Evolutionary conservation across 495 filamentous ascomycete genomes (phyloP), one percentile per base, ranked within the genome.

Genomic region (Penicillium verhagenii): DNA sequence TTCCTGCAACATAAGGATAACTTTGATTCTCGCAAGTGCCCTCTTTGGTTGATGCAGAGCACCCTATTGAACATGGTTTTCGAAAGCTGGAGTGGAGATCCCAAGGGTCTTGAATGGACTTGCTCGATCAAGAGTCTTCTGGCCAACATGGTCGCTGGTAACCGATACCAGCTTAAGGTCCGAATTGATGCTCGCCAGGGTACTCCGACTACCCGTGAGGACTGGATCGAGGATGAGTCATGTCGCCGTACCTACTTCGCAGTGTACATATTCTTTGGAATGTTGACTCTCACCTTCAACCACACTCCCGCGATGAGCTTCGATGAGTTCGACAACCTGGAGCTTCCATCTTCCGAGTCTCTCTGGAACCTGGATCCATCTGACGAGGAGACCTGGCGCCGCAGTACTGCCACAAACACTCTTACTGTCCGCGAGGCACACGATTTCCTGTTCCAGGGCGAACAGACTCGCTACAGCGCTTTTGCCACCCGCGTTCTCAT

Each of bases 201-300:
- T 45, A 79, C 79, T 24, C 79, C 79, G 54, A 89, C 91, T 8
- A 89, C 81, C 43, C 88, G 92, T 33, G 85, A 91, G 49, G 90
- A 97, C 66, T 98, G 94, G 94, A 86, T 97, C 53, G 91, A 94
- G 65, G 94, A 98, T 65, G 94, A 98, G 67, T 91, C 92, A 19
- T 96, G 95, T 76, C 85, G 92, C 50, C 90, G 94, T 42, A 97
- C 94, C 2, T 98, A 97, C 76, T 98, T 92, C 61, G 94, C 94
- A n/a, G 93, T 97, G 51, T 97, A 97, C 73, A 92, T 98, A 74
- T 98, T 97, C 84, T 97, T 97, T 65, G 94, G 94, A 53, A 82
- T 97, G 67, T 76, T 98, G 56, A 98, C 94, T 7, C 71, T 98
- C 61, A 96, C 93, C 2, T 98, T 93, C 81, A 97, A 98, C 72